Conservation (phyloP, 23 red algal species). For the Rhodosorus marinus region DNA sequence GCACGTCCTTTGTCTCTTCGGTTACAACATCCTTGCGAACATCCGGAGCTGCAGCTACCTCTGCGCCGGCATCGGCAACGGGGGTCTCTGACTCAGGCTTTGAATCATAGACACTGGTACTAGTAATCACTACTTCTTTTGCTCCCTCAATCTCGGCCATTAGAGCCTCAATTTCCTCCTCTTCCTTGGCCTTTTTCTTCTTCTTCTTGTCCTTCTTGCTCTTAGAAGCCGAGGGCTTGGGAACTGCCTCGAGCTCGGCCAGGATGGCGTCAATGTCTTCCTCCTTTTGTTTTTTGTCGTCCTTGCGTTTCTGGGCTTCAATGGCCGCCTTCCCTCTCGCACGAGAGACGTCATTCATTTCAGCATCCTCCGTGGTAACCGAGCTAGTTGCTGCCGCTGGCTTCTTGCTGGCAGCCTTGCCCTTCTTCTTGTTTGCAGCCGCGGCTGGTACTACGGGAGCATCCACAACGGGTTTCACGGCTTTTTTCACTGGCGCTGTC, state of each 20-base stretch:
- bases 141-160: slow-evolving; percentile 14
- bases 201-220: slow-evolving; percentile 29
- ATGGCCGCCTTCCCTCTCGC: not conserved
- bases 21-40: not conserved
- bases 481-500: not conserved
- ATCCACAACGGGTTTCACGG: too few species aligned
- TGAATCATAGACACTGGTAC: too few species aligned
- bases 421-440: slow-evolving; percentile 1
- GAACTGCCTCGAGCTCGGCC: slow-evolving; percentile 14
- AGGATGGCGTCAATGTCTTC: slow-evolving; percentile 45
- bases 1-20: not conserved
- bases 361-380: slow-evolving; percentile 7
- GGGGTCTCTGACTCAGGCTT: not conserved
- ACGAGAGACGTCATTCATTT: not conserved
- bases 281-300: slow-evolving; percentile 8
- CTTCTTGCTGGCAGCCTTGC: not conserved
- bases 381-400: not conserved
- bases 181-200: not conserved
- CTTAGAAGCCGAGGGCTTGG: slow-evolving; percentile 2
- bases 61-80: not conserved
- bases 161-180: slow-evolving; percentile 45
- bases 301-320: slow-evolving; percentile 47
- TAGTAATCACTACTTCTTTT: too few species aligned
- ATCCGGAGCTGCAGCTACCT: not conserved
- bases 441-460: too few species aligned